Evolutionary conservation across 495 filamentous ascomycete genomes (phyloP).

Genomic region (Evernia prunastri): DNA sequence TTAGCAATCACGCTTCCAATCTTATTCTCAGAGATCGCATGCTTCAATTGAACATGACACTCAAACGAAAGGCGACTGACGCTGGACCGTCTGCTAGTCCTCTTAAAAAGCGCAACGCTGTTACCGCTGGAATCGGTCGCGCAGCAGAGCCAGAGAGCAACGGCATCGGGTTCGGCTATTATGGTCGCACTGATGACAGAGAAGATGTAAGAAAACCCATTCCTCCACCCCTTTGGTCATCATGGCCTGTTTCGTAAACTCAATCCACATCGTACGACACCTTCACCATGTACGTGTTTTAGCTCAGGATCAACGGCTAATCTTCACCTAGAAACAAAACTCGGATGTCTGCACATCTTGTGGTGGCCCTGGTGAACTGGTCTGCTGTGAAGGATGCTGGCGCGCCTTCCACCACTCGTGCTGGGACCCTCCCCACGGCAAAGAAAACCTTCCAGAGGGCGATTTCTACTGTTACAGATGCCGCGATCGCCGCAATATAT

Average conservation of each 20-base stretch:
- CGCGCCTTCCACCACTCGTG: conserved; percentile 84
- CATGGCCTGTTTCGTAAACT: not conserved
- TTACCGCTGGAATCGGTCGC: conserved; percentile 34
- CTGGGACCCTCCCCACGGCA: conserved; percentile 67
- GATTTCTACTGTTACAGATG: conserved; percentile 85
- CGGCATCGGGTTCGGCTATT: conserved; percentile 29
- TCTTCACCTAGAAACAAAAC: conserved; percentile 51
- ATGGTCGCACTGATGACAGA: conserved; percentile 29
- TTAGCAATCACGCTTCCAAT: not conserved
- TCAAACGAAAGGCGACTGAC: conserved; percentile 12
- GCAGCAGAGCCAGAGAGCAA: conserved; percentile 31
- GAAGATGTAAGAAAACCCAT: conserved; percentile 35
- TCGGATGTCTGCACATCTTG: conserved; percentile 84
- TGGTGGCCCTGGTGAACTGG: conserved; percentile 68
- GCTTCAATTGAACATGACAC: not conserved
- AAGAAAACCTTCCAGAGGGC: conserved; percentile 55
- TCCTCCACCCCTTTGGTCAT: conserved; percentile 7
- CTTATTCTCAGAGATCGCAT: not conserved
- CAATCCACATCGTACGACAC: not conserved
- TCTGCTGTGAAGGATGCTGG: conserved; percentile 89
- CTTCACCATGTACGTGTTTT: not conserved
- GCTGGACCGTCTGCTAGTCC: conserved; percentile 28
- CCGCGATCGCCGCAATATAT: conserved; percentile 33
- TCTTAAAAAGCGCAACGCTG: conserved; percentile 35
- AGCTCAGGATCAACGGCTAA: conserved; percentile 9